A percentile compares a stretch with the other conserved stretches of the same genome.
phyloP scores from a whole-genome alignment of 1,284 basidiomycete genomes.

The Moesziomyces sp. region DNA sequence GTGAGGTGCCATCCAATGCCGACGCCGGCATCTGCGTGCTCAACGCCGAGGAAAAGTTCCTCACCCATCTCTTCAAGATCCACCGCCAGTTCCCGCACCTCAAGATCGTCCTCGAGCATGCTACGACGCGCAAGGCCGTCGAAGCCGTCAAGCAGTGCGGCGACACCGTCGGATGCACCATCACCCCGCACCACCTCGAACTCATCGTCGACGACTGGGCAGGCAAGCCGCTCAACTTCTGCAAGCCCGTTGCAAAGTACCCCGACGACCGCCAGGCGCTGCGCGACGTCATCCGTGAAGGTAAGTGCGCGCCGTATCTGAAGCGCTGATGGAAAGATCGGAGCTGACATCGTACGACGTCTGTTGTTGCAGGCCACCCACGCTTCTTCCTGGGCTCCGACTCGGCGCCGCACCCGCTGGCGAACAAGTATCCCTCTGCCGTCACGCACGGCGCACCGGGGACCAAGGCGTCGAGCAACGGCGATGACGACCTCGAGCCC shows the following conservation, averaged over 20 bases:
- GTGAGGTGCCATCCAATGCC: constrained; percentile 93
- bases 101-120: constrained; percentile 97
- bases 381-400: constrained; percentile 98
- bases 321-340: background rate
- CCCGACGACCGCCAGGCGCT: constrained; percentile 90
- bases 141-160: constrained; percentile 72
- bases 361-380: constrained; percentile 77
- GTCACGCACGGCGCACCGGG: constrained; percentile 52
- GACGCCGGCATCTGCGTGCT: constrained; percentile 86
- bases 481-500: constrained; percentile 37
- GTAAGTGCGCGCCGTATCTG: constrained; percentile 11
- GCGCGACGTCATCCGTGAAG: constrained; percentile 77
- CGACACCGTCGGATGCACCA: constrained; percentile 91
- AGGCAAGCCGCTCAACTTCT: constrained; percentile 94
- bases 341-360: background rate
- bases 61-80: constrained; percentile 85
- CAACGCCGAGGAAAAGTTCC: constrained; percentile 91
- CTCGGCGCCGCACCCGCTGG: constrained; percentile 89
- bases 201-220: constrained; percentile 98
- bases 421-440: constrained; percentile 77
- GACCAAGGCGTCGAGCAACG: constrained; percentile 27
- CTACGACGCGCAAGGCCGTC: constrained; percentile 96
- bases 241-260: constrained; percentile 98
- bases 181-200: constrained; percentile 95
- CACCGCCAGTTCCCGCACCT: constrained; percentile 88